These are phyloP conservation scores for Tricholoma bakamatsutake DNA, from an alignment of 768 basidiomycete species.

Conservation along the genomic window DNA sequence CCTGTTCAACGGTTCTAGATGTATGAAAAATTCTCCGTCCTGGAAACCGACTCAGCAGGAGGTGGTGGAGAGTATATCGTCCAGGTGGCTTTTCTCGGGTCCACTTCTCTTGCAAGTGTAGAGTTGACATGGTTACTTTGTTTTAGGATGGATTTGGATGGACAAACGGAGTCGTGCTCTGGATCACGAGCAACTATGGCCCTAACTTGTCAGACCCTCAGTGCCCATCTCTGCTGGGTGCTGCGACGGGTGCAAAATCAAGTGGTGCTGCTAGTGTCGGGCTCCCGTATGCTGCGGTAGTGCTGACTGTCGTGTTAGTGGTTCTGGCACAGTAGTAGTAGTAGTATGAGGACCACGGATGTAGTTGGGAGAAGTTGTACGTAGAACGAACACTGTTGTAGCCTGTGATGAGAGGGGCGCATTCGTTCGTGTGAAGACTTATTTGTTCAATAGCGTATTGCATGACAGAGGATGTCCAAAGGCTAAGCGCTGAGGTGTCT, in stretches of 20 bases:
- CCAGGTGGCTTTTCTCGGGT: slow-evolving; percentile 38
- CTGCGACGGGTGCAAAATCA: not conserved
- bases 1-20: slow-evolving; percentile 38
- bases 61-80: slow-evolving; percentile 86
- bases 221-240: slow-evolving; percentile 46
- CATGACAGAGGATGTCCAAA: too few species aligned
- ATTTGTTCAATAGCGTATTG: too few species aligned
- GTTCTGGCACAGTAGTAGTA: not conserved
- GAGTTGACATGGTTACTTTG: not conserved
- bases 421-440: too few species aligned
- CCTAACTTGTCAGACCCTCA: slow-evolving; percentile 48
- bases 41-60: slow-evolving; percentile 75
- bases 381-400: too few species aligned
- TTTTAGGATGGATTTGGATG: slow-evolving; percentile 74
- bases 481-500: too few species aligned
- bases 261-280: not conserved
- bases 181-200: slow-evolving; percentile 68
- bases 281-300: not conserved
- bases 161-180: slow-evolving; percentile 81
- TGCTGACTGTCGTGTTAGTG: not conserved
- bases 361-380: too few species aligned
- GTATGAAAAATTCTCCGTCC: slow-evolving; percentile 83
- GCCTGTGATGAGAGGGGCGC: too few species aligned
- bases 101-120: not conserved
- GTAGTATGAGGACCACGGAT: not conserved